Evolutionary conservation across 306 rosid species (phyloP).

Genomic region (Corylus heterophylla): DNA sequence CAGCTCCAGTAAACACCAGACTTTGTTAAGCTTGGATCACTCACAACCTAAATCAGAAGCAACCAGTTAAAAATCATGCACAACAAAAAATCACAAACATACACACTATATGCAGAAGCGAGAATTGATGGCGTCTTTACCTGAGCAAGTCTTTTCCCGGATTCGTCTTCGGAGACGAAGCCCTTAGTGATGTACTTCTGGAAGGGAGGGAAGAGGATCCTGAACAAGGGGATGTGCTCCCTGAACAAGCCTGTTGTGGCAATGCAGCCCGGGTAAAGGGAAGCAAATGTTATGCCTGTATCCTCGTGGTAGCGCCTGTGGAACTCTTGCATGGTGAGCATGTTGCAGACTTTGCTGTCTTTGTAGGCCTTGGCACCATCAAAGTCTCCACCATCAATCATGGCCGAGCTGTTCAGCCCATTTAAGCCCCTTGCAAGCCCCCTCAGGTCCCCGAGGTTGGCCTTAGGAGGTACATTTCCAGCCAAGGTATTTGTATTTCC

Average conservation of each 20-base stretch:
- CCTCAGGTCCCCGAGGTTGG: constrained; percentile 95
- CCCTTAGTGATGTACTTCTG: constrained; percentile 97
- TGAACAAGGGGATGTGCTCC: constrained; percentile 96
- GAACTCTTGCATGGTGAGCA: constrained; percentile 97
- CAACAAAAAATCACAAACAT: neutral
- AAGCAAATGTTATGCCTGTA: constrained; percentile 85
- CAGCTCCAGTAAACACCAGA: constrained; percentile 99
- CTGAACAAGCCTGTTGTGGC: constrained; percentile 97
- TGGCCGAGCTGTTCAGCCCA: constrained; percentile 82
- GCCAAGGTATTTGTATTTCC: constrained; percentile 98
- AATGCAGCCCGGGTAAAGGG: constrained; percentile 97
- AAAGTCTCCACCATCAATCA: constrained; percentile 93
- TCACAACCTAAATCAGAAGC: constrained; percentile 66
- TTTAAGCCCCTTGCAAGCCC: constrained; percentile 86
- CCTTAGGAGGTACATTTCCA: constrained; percentile 99
- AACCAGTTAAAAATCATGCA: constrained; percentile 21
- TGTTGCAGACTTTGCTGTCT: constrained; percentile 98
- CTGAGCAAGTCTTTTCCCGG: constrained; percentile 99
- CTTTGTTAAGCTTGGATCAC: constrained; percentile 92
- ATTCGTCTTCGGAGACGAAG: constrained; percentile 90
- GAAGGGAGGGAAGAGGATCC: constrained; percentile 90
- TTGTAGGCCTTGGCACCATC: constrained; percentile 99
- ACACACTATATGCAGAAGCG: too few relatives aligned
- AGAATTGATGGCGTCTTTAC: constrained; percentile 32
- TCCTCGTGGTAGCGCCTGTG: constrained; percentile 86